phyloP scores from a whole-genome alignment of 768 basidiomycete genomes.

The Tricholoma terreum region DNA sequence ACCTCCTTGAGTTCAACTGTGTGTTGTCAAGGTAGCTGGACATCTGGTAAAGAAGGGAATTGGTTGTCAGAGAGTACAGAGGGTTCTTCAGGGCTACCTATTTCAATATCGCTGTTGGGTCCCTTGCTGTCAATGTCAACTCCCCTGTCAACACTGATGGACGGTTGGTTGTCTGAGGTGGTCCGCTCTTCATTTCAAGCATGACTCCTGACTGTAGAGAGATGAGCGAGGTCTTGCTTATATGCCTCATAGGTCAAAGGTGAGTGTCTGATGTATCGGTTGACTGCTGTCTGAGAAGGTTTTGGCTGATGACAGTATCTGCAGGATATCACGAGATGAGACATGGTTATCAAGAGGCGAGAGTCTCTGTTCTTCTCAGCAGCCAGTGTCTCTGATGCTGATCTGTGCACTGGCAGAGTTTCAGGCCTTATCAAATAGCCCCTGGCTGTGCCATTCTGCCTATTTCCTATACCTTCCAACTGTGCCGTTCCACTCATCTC shows the following conservation, averaged over 20 bases:
- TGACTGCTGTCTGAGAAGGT: background rate
- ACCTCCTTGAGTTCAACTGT: background rate
- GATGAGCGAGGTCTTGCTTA: too few species aligned
- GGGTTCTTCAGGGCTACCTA: background rate
- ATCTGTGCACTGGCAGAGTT: background rate
- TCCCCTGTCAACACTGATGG: too few species aligned
- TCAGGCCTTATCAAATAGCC: background rate
- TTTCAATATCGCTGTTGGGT: background rate
- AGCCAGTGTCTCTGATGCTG: background rate
- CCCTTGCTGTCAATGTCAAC: background rate
- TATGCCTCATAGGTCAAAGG: too few species aligned
- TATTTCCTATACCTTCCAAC: background rate
- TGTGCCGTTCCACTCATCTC: too few species aligned
- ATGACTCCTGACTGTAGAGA: background rate
- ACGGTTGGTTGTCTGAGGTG: too few species aligned
- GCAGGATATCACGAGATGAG: background rate
- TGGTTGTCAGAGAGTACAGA: background rate
- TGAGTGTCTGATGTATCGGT: too few species aligned
- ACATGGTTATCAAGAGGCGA: background rate
- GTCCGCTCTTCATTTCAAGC: background rate
- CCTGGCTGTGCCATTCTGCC: too few species aligned
- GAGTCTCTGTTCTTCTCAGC: background rate
- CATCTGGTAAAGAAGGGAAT: background rate
- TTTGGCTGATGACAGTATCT: background rate
- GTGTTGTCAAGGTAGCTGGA: background rate